Base-by-base conservation (phyloP, 2,329 filamentous ascomycete species). In the Stromatinia cepivora region DNA sequence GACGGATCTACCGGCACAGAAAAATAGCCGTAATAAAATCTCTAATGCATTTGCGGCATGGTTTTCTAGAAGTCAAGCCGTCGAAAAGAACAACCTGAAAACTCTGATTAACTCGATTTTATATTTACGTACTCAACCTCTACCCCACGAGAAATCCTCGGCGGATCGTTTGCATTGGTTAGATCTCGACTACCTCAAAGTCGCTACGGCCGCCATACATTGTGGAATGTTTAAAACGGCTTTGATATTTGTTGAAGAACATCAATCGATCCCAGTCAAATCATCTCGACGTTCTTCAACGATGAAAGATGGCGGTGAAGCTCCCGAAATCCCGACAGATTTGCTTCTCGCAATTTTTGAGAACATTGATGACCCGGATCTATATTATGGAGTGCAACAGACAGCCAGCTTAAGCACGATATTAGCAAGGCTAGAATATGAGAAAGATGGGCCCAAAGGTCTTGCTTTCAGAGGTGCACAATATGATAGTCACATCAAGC, bases 361-460 rank as follows among this genome's bases (percentile, higher is more conserved):
- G 77, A 94, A 92, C 71, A 91, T 99, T 59, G 94, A 97, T 77
- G 96, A 99, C 76, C 94, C 94, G 1, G 95, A 99, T 79, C 90
- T 93, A 0, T 99, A 97, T 79, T 99, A 99, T 77, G 96, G 95
- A 5, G 85, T 97, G 10, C 87, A 92, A 54, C 91, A 96, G 79
- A 87, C 87, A 53, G 87, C 93, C 9, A 93, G 89, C 69, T 81
- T 99, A 22, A 84, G 86, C 22, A 92, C 90, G 15, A 90, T 98
- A 0, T 83, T 98, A 70, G 87, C 90, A 64, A 89, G 92, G 13
- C 85, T 98, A 6, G 93, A 97, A 73, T 94, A 97, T 77, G 95
- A 99, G 80, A 90, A 89, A 63, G 90, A 97, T 74, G 94, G 94
- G 0, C 84, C 89, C 64, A 97, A 96, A 77, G 94, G 92, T 72